These are phyloP conservation scores for Epichloe elymi DNA, from an alignment of 2,329 filamentous ascomycete genomes.

Conservation along the genomic window DNA sequence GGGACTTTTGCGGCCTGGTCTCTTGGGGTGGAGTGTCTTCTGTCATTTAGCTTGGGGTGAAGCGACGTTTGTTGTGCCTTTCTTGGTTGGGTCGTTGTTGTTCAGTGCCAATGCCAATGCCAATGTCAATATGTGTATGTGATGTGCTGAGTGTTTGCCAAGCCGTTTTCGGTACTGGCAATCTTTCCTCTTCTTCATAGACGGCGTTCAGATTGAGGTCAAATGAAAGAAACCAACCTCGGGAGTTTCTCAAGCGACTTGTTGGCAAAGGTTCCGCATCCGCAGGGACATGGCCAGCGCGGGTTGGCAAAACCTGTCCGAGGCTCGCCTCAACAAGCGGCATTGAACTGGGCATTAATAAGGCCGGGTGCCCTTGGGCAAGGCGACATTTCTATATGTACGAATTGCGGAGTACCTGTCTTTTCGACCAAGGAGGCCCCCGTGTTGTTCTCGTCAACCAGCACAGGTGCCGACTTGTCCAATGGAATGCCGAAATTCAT, in stretches of 20 bases:
- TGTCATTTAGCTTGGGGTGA: neutral
- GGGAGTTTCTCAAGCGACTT: too few relatives aligned
- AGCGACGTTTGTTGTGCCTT: too few relatives aligned
- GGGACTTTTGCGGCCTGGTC: conserved; percentile 2
- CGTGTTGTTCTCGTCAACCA: neutral
- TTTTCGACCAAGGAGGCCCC: neutral
- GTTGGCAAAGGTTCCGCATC: neutral
- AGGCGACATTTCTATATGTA: neutral
- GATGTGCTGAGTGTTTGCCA: too few relatives aligned
- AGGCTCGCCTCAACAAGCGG: neutral
- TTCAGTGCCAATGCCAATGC: too few relatives aligned
- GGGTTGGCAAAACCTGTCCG: neutral
- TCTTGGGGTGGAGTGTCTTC: neutral
- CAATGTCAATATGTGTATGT: too few relatives aligned
- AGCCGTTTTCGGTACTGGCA: too few relatives aligned
- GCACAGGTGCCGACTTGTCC: neutral
- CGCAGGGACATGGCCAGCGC: neutral
- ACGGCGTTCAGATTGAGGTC: too few relatives aligned
- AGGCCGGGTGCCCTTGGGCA: neutral
- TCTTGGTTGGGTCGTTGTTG: too few relatives aligned
- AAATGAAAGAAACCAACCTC: too few relatives aligned
- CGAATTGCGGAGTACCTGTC: too few relatives aligned
- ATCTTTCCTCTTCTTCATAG: too few relatives aligned
- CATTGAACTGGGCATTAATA: conserved; percentile 1
- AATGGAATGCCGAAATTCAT: neutral